Evolutionary conservation across 768 basidiomycete species (phyloP).

Genomic region (Rhodotorula diobovata): DNA sequence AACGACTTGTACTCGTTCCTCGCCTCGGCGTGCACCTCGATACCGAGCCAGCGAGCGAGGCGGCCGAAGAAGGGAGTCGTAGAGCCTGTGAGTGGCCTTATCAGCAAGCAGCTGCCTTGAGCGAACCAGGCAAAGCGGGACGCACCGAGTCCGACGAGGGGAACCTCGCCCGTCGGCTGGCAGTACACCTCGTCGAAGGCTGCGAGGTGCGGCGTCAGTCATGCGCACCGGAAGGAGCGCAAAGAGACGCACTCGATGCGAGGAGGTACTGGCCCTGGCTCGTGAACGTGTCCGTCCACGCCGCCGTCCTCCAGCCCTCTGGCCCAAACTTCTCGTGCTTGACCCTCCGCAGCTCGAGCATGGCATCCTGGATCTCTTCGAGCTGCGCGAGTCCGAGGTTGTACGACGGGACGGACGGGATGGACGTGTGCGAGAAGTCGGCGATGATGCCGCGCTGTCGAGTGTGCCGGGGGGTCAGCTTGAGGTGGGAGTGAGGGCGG

Average conservation of each 20-base stretch:
- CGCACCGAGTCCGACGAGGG: slow-evolving; percentile 40
- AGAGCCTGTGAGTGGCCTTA: slow-evolving; percentile 1
- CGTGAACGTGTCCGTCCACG: slow-evolving; percentile 42
- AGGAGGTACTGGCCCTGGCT: slow-evolving; percentile 43
- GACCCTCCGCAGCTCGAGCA: slow-evolving; percentile 36
- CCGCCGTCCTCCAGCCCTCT: slow-evolving; percentile 37
- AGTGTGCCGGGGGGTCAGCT: background rate
- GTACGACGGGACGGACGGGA: slow-evolving; percentile 34
- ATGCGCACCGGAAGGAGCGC: background rate
- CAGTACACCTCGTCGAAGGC: slow-evolving; percentile 42
- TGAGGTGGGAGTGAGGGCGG: background rate
- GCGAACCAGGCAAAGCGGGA: background rate
- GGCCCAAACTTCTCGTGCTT: slow-evolving; percentile 38
- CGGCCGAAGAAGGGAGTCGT: slow-evolving; percentile 42
- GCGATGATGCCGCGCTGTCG: slow-evolving; percentile 42
- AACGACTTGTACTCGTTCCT: slow-evolving; percentile 41
- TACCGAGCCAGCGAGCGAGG: slow-evolving; percentile 41
- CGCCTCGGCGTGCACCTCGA: slow-evolving; percentile 44
- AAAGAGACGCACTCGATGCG: slow-evolving; percentile 31
- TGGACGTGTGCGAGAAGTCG: slow-evolving; percentile 41
- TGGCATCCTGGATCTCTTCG: slow-evolving; percentile 43
- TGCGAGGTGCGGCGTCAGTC: background rate
- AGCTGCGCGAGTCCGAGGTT: slow-evolving; percentile 42
- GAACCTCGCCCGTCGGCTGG: slow-evolving; percentile 43
- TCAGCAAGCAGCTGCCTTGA: too few relatives aligned